Conservation (phyloP, 306 rosid species). For the Lathyrus oleraceus region DNA sequence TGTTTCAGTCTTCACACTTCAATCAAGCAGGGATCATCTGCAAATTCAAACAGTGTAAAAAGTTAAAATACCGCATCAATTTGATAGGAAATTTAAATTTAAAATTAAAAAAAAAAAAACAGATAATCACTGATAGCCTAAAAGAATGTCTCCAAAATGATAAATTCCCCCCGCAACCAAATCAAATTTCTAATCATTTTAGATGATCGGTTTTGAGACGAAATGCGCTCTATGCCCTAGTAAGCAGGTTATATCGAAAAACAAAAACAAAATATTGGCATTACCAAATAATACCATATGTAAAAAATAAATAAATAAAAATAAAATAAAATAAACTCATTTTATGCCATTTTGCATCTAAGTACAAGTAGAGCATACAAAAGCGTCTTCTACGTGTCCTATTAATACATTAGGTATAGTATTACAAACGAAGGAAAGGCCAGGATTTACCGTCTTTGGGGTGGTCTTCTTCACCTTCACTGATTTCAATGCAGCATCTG, state of each 20-base stretch:
- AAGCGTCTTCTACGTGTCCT: conserved; percentile 1
- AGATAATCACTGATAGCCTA: conserved; percentile 10
- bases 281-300: conserved; percentile 4
- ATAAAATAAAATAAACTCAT: background rate
- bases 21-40: conserved; percentile 57
- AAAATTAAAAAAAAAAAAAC: background rate
- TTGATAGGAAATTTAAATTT: background rate
- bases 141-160: conserved; percentile 25
- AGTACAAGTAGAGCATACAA: background rate
- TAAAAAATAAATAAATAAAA: background rate
- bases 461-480: conserved; percentile 51
- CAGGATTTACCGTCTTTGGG: conserved; percentile 65
- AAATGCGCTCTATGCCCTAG: background rate
- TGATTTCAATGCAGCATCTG: conserved; percentile 75
- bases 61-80: background rate
- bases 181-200: conserved; percentile 27
- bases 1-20: conserved; percentile 34
- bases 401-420: conserved; percentile 3
- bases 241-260: conserved; percentile 9
- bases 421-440: background rate
- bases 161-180: conserved; percentile 12
- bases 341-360: background rate
- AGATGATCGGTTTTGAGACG: conserved; percentile 19
- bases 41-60: conserved; percentile 28
- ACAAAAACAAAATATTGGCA: conserved; percentile 1